phyloP scores from a whole-genome alignment of 1,139 yeast species.

The Pneumocystis jirovecii region DNA sequence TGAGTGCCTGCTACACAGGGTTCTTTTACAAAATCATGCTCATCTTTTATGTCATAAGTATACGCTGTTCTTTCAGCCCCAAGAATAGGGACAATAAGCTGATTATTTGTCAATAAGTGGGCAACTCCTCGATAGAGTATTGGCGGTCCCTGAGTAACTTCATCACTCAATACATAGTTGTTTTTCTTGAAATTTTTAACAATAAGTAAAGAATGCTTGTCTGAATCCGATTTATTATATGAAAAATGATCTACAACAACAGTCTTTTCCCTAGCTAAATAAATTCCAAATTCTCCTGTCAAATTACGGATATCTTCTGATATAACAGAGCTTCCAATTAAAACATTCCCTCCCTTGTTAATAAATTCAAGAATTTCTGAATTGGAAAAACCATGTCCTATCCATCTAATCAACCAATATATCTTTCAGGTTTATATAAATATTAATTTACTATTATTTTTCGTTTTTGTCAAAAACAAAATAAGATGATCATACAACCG shows the following conservation, averaged over 20 bases:
- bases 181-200: slow-evolving; percentile 8
- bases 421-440: slow-evolving; percentile 3
- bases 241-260: slow-evolving; percentile 53
- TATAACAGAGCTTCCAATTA: slow-evolving; percentile 41
- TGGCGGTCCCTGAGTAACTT: slow-evolving; percentile 12
- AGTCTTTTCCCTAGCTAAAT: slow-evolving; percentile 66
- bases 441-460: slow-evolving; percentile 15
- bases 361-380: slow-evolving; percentile 38
- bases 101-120: slow-evolving; percentile 45
- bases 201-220: slow-evolving; percentile 7
- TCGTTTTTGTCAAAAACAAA: slow-evolving; percentile 30
- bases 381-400: slow-evolving; percentile 33
- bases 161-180: slow-evolving; percentile 9
- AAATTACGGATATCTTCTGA: slow-evolving; percentile 57
- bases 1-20: slow-evolving; percentile 76
- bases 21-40: slow-evolving; percentile 21
- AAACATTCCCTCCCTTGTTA: slow-evolving; percentile 56
- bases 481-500: slow-evolving; percentile 40
- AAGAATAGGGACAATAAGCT: slow-evolving; percentile 54
- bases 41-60: slow-evolving; percentile 36
- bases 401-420: slow-evolving; percentile 12
- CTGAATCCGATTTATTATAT: slow-evolving; percentile 16
- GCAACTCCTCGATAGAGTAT: slow-evolving; percentile 34
- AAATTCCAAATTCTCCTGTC: slow-evolving; percentile 68
- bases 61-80: slow-evolving; percentile 56